Base-by-base conservation (phyloP, 768 basidiomycete genomes). In the Amanita brunnescens region DNA sequence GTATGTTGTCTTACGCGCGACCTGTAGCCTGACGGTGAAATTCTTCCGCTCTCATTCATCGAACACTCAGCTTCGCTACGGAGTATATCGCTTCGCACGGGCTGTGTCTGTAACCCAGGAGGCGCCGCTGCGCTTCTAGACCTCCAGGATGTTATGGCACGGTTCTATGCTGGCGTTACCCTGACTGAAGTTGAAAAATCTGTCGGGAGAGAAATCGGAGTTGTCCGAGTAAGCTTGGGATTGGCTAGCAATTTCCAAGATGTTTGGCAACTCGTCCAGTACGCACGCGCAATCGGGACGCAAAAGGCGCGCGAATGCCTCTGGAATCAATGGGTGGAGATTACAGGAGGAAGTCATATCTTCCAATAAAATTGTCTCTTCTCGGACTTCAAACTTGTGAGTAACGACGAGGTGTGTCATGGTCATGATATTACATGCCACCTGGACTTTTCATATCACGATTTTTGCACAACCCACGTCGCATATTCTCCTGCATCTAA, bases 81-180 rank as follows among this genome's bases (percentile, higher is more conserved):
- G 55, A 77, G 74, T 46, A 82, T 91, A 52, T 89, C 87, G 14
- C 66, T 91, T 29, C 81, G 89, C 38, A 87, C 88, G 2, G 89
- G 89, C 0, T 92, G 89, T 63, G 83, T 91, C 79, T 92, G 90
- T 61, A 92, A 91, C 56, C 87, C 89, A 13, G 90, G 90, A 8
- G 89, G 81, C 14, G 85, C 87, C 0, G 80, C 86, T 1, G 77
- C 84, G 4, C 67, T 91, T 13, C 73, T 90, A 4, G 82, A 81
- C 0, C 75, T 89, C 26, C 67, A 80, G 52, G 70, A 75, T 16
- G 73, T 81, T 52, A 90, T 89, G 87, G 67, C 71, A 5, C 67
- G 62, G 12, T 72, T 89, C 0, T 79, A 73, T 54, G 67, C 72
- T 1, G 84, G 83, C 4, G 74, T 80, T 35, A 82, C 79, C 5